These are phyloP conservation scores for Onygena corvina DNA, from an alignment of 2,329 filamentous ascomycete species.

Conservation along the genomic window DNA sequence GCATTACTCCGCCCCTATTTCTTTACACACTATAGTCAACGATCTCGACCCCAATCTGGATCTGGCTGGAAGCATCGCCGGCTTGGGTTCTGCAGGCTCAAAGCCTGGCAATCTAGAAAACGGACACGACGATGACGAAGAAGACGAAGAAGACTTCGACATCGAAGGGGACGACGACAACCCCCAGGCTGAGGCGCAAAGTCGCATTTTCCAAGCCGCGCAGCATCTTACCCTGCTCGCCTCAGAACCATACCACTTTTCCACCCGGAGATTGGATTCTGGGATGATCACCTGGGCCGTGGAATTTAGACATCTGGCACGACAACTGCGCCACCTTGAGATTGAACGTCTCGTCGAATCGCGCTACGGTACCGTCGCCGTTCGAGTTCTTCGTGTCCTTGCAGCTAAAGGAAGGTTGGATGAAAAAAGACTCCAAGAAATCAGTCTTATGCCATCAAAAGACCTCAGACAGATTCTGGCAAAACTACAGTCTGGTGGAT, in stretches of 20 bases:
- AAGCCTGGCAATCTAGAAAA: slow-evolving; percentile 16
- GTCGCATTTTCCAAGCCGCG: slow-evolving; percentile 27
- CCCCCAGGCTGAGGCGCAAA: slow-evolving; percentile 8
- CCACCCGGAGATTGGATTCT: slow-evolving; percentile 26
- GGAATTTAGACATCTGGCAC: slow-evolving; percentile 63
- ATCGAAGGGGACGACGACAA: slow-evolving; percentile 46
- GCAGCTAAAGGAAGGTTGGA: slow-evolving; percentile 84
- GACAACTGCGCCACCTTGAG: slow-evolving; percentile 60
- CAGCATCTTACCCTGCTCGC: slow-evolving; percentile 41
- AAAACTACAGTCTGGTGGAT: slow-evolving; percentile 71
- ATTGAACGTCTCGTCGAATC: slow-evolving; percentile 71
- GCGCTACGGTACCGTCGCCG: slow-evolving; percentile 60
- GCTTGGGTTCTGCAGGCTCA: slow-evolving; percentile 23
- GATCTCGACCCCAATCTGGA: slow-evolving; percentile 30
- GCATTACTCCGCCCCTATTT: slow-evolving; percentile 28
- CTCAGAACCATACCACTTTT: slow-evolving; percentile 30
- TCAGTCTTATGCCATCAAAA: slow-evolving; percentile 71
- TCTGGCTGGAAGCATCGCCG: slow-evolving; percentile 27
- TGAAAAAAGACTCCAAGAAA: slow-evolving; percentile 71
- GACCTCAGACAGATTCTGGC: slow-evolving; percentile 77
- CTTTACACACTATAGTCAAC: slow-evolving; percentile 25
- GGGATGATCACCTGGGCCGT: slow-evolving; percentile 68
- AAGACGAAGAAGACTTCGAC: slow-evolving; percentile 26
- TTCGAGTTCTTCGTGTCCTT: slow-evolving; percentile 75
- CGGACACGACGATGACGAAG: slow-evolving; percentile 33